Base-by-base conservation (phyloP, 331 rosid genomes). In the Quercus tomentella region DNA sequence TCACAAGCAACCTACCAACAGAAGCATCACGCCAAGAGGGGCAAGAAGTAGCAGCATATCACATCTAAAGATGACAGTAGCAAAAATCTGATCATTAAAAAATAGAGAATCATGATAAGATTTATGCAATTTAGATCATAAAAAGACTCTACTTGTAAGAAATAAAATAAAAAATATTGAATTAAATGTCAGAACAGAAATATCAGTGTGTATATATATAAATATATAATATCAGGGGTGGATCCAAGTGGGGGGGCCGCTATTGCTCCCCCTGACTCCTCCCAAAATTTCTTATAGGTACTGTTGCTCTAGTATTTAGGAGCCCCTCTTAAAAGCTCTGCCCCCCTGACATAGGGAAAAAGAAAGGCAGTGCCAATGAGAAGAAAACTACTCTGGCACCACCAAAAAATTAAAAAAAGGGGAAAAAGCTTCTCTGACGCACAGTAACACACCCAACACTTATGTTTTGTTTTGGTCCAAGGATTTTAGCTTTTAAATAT, bases 21-120 rank as follows among this genome's bases (percentile, higher is more conserved):
- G 86, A 75, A 95, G 89, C 80, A 83, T 89, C 83, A 95, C 78
- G 83, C 97, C 96, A 56, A 93, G 88, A 78, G 97, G 94, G n/a
- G 91, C 25, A 79, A 95, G 93, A 86, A 95, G 97, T 81, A 95
- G 79, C 78, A 95, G 80, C 81, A 87, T 85, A 85, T 95, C 99
- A 88, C 99, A 95, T 89, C 99, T 89, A 85, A 95, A 89, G 81
- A 83, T 73, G 77, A 82, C 62, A 5, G 99, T 91, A 79, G 98
- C 95, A 82, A 91, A 95, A 77, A 95, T 88, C 99, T 95, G 96
- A 86, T 61, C 68, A 89, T 63, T 76, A 65, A 61, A 79, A 79
- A 76, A 79, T 37, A 73, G 37, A 80, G 78, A 43, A 31, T 58
- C 21, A 78, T 82, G 28, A 82, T 81, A 81, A 74, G 66, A 84